phyloP scores from a whole-genome alignment of 768 basidiomycete species.

The Suillus decipiens region DNA sequence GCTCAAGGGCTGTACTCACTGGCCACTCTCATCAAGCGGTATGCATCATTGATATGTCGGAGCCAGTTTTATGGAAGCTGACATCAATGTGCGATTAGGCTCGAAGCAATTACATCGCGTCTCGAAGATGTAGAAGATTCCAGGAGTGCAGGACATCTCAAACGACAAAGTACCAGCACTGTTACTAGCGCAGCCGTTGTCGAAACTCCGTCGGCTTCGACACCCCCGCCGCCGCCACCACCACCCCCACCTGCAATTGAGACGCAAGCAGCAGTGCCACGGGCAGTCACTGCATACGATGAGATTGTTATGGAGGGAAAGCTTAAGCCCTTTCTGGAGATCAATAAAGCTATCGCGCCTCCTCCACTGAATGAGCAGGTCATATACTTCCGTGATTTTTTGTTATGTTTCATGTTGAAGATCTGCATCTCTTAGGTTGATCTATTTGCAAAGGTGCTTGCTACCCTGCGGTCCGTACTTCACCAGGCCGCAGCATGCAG shows the following conservation, averaged over 20 bases:
- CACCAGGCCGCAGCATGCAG: slow-evolving; percentile 69
- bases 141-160: slow-evolving; percentile 22
- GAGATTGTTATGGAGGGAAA: slow-evolving; percentile 71
- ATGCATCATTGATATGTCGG: slow-evolving; percentile 20
- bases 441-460: slow-evolving; percentile 67
- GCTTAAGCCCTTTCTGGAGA: slow-evolving; percentile 70
- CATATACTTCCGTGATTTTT: slow-evolving; percentile 24
- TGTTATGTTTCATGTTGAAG: slow-evolving; percentile 11
- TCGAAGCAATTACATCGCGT: slow-evolving; percentile 91
- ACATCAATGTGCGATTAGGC: slow-evolving; percentile 42
- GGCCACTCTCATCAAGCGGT: slow-evolving; percentile 85
- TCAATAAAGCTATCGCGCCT: slow-evolving; percentile 71
- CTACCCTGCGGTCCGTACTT: slow-evolving; percentile 69
- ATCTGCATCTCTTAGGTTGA: slow-evolving; percentile 49
- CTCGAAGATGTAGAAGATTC: slow-evolving; percentile 88
- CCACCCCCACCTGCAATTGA: slow-evolving; percentile 37
- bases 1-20: slow-evolving; percentile 66
- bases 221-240: slow-evolving; percentile 31
- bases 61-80: slow-evolving; percentile 9
- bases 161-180: slow-evolving; percentile 34
- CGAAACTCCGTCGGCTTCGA: slow-evolving; percentile 29
- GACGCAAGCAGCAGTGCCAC: slow-evolving; percentile 46
- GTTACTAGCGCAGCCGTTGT: slow-evolving; percentile 27
- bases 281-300: slow-evolving; percentile 71
- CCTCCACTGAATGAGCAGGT: slow-evolving; percentile 80